Evolutionary conservation across 2,329 filamentous ascomycete genomes (phyloP).

Genomic region (Ophiosphaerella korrae): DNA sequence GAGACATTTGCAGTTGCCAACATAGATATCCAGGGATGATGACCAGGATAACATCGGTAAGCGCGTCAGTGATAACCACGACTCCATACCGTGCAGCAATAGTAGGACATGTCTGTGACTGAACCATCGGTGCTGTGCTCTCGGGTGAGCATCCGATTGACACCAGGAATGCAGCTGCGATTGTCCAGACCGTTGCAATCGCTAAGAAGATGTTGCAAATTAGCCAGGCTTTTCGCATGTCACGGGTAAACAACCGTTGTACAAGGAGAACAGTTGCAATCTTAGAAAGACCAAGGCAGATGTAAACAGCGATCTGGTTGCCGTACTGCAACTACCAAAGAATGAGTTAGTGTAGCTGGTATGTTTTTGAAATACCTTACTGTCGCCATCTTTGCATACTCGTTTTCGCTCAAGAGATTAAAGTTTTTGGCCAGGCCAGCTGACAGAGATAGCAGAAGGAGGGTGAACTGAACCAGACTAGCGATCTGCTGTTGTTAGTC

Average conservation of each 20-base stretch:
- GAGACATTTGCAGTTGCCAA: slow-evolving; percentile 33
- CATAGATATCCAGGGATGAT: slow-evolving; percentile 29
- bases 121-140: slow-evolving; percentile 15
- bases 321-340: slow-evolving; percentile 15
- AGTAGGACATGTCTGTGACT: slow-evolving; percentile 18
- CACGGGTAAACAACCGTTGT: slow-evolving; percentile 33
- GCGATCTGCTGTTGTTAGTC: slow-evolving; percentile 14
- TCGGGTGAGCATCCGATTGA: slow-evolving; percentile 28
- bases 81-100: slow-evolving; percentile 22
- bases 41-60: slow-evolving; percentile 31
- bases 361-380: slow-evolving; percentile 9
- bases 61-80: slow-evolving; percentile 23
- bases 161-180: slow-evolving; percentile 21
- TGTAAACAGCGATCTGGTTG: slow-evolving; percentile 28
- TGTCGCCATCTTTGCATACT: slow-evolving; percentile 25
- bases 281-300: slow-evolving; percentile 35
- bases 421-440: slow-evolving; percentile 29
- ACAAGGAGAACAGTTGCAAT: slow-evolving; percentile 31
- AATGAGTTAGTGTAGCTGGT: neutral
- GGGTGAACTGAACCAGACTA: slow-evolving; percentile 22
- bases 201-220: slow-evolving; percentile 28
- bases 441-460: slow-evolving; percentile 26
- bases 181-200: slow-evolving; percentile 24
- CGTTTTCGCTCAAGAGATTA: slow-evolving; percentile 12
- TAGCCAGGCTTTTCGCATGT: slow-evolving; percentile 29